Evolutionary conservation across 1,139 yeast genomes (phyloP).

Genomic region (Saccharomyces hybrid): DNA sequence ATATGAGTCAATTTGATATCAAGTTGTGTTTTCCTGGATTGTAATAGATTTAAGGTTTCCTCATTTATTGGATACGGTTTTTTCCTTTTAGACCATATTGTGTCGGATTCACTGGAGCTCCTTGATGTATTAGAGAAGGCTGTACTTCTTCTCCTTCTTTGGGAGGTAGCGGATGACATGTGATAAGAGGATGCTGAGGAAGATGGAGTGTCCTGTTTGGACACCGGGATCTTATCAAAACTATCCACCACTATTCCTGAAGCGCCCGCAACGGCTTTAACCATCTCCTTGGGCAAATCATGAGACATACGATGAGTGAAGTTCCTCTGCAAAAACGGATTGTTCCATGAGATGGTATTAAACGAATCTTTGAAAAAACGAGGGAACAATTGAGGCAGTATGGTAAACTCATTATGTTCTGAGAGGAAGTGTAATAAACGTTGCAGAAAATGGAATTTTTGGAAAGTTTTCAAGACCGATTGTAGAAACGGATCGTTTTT

Average conservation of each 20-base stretch:
- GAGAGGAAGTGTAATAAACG: background rate
- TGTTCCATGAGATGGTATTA: constrained; percentile 68
- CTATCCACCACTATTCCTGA: background rate
- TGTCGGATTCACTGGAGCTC: background rate
- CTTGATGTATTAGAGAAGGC: background rate
- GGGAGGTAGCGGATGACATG: background rate
- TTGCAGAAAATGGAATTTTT: background rate
- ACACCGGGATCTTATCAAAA: background rate
- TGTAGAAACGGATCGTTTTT: background rate
- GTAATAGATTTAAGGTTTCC: constrained; percentile 8
- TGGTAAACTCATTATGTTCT: background rate
- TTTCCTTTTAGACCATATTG: background rate
- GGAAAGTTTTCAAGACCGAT: background rate
- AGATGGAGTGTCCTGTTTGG: background rate
- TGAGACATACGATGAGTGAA: background rate
- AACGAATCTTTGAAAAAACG: constrained; percentile 54
- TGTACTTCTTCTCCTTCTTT: background rate
- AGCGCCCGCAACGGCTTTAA: background rate
- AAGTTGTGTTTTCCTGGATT: constrained; percentile 1
- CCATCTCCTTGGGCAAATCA: background rate
- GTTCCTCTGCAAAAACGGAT: constrained; percentile 38
- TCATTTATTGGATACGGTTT: constrained; percentile 6
- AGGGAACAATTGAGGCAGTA: constrained; percentile 56
- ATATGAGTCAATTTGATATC: background rate
- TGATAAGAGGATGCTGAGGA: background rate